Conservation (phyloP, 73 alveolate species). For the Symbiodinium pilosum region DNA sequence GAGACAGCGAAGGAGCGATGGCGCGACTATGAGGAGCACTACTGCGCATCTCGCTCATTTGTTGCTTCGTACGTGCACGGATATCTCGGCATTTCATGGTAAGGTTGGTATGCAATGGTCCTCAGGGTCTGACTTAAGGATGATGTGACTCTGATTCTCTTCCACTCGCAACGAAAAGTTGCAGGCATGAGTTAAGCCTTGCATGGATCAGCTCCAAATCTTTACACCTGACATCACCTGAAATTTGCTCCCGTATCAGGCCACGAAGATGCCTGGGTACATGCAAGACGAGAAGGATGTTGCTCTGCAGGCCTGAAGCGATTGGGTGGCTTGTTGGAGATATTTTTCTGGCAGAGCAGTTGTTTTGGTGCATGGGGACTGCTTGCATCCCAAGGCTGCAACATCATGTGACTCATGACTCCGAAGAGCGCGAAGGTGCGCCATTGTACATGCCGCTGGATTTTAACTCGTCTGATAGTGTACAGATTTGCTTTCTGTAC, state of each 20-base stretch:
- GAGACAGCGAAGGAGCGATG: constrained; percentile 34
- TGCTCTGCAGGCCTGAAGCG: not conserved
- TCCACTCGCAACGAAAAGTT: not conserved
- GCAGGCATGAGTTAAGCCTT: too few relatives aligned
- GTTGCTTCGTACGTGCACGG: too few relatives aligned
- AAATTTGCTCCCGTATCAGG: too few relatives aligned
- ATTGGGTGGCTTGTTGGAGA: not conserved
- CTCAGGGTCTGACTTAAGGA: not conserved
- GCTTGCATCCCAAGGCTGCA: not conserved
- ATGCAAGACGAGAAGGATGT: not conserved
- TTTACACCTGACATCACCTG: too few relatives aligned
- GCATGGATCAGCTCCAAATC: too few relatives aligned
- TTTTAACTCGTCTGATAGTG: too few relatives aligned
- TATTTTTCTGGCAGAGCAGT: not conserved
- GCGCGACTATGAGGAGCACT: constrained; percentile 35
- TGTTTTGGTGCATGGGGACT: not conserved
- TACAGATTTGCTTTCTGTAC: too few relatives aligned
- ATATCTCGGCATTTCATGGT: too few relatives aligned
- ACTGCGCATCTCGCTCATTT: constrained; percentile 27
- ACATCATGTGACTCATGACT: not conserved
- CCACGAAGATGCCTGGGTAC: not conserved
- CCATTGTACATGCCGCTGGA: too few relatives aligned
- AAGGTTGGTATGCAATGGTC: too few relatives aligned
- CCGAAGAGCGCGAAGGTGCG: too few relatives aligned
- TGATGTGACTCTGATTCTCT: not conserved